A percentile compares a stretch with the other conserved stretches of the same genome.
These are phyloP conservation scores for Endocarpon pusillum DNA, from an alignment of 495 filamentous ascomycete species.

Conservation along the genomic window DNA sequence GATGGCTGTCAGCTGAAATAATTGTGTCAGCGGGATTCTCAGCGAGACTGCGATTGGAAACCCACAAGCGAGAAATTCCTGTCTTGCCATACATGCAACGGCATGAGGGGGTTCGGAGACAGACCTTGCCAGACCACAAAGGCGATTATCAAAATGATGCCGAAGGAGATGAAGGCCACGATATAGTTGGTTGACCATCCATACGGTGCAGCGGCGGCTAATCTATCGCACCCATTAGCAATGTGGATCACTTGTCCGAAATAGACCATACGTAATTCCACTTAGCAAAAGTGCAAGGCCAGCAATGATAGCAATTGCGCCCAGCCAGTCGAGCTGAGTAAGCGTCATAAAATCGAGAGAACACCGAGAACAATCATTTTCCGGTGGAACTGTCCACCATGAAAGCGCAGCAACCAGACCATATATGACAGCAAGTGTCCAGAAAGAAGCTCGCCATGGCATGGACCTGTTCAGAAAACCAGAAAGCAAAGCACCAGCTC, in stretches of 20 bases:
- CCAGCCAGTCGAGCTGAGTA: slow-evolving; percentile 46
- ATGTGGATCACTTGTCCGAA: slow-evolving; percentile 15
- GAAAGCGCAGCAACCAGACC: slow-evolving; percentile 39
- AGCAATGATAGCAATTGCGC: slow-evolving; percentile 42
- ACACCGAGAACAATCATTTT: slow-evolving; percentile 14
- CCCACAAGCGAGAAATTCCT: background rate
- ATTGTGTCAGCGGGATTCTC: background rate
- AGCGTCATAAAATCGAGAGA: slow-evolving; percentile 27
- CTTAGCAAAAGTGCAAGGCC: slow-evolving; percentile 50
- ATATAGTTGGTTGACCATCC: slow-evolving; percentile 56
- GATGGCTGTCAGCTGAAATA: slow-evolving; percentile 14
- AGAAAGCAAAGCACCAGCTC: slow-evolving; percentile 46
- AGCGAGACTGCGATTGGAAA: slow-evolving; percentile 1
- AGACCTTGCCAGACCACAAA: slow-evolving; percentile 48
- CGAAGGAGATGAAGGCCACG: slow-evolving; percentile 42
- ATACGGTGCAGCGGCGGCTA: slow-evolving; percentile 32
- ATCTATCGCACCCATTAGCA: slow-evolving; percentile 10
- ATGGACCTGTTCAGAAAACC: slow-evolving; percentile 51
- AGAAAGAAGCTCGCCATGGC: slow-evolving; percentile 50
- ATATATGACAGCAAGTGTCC: slow-evolving; percentile 45
- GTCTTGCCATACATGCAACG: slow-evolving; percentile 2
- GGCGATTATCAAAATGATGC: slow-evolving; percentile 34
- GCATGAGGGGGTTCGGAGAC: slow-evolving; percentile 18
- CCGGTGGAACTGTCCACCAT: slow-evolving; percentile 42
- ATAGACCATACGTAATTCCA: slow-evolving; percentile 47